These are phyloP conservation scores for Nevesoporus exiguus DNA, from an alignment of 768 basidiomycete species.

Conservation along the genomic window DNA sequence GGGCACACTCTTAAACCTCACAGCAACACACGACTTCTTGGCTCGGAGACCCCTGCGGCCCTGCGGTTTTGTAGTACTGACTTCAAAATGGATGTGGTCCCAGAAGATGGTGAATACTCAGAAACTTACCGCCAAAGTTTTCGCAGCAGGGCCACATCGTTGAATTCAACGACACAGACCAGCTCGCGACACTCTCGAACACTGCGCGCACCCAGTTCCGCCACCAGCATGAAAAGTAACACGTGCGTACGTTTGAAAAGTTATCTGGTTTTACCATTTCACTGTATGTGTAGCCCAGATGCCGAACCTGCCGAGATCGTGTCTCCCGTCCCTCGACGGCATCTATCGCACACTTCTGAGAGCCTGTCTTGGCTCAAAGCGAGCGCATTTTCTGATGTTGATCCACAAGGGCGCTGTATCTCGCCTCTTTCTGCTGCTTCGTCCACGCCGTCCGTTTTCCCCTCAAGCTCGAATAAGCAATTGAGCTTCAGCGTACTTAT, in stretches of 20 bases:
- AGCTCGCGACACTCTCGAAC: conserved; percentile 11
- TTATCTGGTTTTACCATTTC: background rate
- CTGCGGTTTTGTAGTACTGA: background rate
- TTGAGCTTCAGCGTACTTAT: conserved; percentile 45
- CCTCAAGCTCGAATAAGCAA: conserved; percentile 16
- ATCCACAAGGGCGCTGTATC: conserved; percentile 36
- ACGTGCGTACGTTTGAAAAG: conserved; percentile 9
- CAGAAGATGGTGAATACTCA: conserved; percentile 9
- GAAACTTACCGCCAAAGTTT: background rate
- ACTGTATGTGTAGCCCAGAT: conserved; percentile 15
- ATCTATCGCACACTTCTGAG: conserved; percentile 57
- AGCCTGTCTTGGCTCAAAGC: conserved; percentile 58
- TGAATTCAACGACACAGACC: conserved; percentile 9
- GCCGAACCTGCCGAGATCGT: conserved; percentile 45
- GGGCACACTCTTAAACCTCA: background rate
- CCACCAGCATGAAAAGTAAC: conserved; percentile 10
- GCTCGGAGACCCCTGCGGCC: background rate
- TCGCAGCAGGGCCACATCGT: conserved; percentile 15
- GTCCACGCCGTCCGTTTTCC: conserved; percentile 28
- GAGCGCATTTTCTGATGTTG: conserved; percentile 43
- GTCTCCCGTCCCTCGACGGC: conserved; percentile 64
- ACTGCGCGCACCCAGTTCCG: conserved; percentile 17
- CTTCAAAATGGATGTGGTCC: conserved; percentile 17
- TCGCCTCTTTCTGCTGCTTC: conserved; percentile 42
- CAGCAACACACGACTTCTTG: background rate